These are phyloP conservation scores for Lasiosphaeria ovina DNA, from an alignment of 495 filamentous ascomycete genomes.

Conservation along the genomic window DNA sequence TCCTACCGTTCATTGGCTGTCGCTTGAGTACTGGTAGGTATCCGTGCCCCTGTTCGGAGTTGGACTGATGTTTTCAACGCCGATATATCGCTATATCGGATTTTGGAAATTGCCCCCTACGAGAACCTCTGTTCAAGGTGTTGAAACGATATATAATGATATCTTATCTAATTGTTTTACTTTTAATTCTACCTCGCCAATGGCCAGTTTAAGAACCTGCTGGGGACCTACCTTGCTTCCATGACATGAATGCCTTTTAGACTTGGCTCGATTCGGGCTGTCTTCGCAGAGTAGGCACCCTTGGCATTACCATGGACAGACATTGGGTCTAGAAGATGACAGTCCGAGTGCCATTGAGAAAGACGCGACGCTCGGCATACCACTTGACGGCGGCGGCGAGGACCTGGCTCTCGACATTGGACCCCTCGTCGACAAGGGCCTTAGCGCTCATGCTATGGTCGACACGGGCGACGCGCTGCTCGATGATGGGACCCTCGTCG, in stretches of 20 bases:
- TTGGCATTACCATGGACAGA: not conserved
- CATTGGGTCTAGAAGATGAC: conserved; percentile 56
- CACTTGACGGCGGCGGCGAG: conserved; percentile 71
- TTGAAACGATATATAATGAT: too few species aligned
- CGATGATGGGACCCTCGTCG: conserved; percentile 76
- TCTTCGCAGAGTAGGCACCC: too few species aligned
- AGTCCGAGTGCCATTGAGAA: conserved; percentile 70
- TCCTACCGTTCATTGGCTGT: not conserved
- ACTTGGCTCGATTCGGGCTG: not conserved
- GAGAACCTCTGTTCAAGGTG: too few species aligned
- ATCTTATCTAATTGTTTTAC: too few species aligned
- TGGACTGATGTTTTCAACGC: too few species aligned
- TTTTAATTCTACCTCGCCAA: too few species aligned
- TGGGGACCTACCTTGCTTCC: too few species aligned
- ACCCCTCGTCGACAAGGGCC: conserved; percentile 67
- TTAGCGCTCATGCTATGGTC: conserved; percentile 69
- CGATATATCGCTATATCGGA: too few species aligned
- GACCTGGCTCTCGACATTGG: conserved; percentile 73
- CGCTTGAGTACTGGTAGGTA: not conserved
- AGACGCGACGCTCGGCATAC: conserved; percentile 66
- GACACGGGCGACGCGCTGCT: conserved; percentile 69
- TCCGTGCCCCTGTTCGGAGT: too few species aligned
- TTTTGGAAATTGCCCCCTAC: too few species aligned
- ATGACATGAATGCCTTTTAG: not conserved
- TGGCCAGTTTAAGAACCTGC: too few species aligned